Base-by-base conservation (phyloP, 2,329 filamentous ascomycete species). In the Aaosphaeria arxii region DNA sequence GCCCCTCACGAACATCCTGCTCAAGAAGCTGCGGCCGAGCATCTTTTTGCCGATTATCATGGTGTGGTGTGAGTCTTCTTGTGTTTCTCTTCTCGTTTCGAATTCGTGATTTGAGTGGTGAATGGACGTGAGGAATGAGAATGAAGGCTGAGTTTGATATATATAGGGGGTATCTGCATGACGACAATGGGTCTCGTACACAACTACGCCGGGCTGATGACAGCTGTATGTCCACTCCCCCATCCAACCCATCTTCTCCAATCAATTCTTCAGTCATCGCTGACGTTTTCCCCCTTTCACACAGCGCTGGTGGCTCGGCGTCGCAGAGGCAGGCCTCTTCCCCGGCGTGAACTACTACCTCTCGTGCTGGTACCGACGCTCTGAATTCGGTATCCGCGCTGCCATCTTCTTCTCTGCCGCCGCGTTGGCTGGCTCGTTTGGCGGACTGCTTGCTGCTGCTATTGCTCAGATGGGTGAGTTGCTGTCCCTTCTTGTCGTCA, bases 321-420 rank as follows among this genome's bases (percentile, higher is more conserved):
- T 91, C 24, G 80, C 81, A 11, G 89, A 94, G 66, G 77, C 88
- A 6, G 88, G 88, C 5, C 75, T 92, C 0, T 78, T 79, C 44
- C 77, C 76, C 0, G 76, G 76, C 2, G 82, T 91, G 11, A 88
- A 87, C 56, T 92, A 90, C 67, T 91, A 91, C 63, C 78, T 94
- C 0, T 88, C 84, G 0, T 91, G 87, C 64, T 95, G 89, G 89
- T 95, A 94, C 61, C 86, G 83, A 63, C 79, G 89, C 33, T 81
- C 78, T 11, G 90, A 95, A 61, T 87, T 94, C 46, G 89, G 88
- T 43, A 78, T 90, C n/a, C 82, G 89, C 33, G 84, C 87, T 52
- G 87, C 89, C 11, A 83, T 91, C 48, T 92, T 94, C 75, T 95
- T 94, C 74, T 90, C 87, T 0, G 87, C 88, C 0, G 89, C 89